Evolutionary conservation across 257 asterid species (phyloP), one percentile per base, ranked within the genome.

Genomic region (Coffea canephora): DNA sequence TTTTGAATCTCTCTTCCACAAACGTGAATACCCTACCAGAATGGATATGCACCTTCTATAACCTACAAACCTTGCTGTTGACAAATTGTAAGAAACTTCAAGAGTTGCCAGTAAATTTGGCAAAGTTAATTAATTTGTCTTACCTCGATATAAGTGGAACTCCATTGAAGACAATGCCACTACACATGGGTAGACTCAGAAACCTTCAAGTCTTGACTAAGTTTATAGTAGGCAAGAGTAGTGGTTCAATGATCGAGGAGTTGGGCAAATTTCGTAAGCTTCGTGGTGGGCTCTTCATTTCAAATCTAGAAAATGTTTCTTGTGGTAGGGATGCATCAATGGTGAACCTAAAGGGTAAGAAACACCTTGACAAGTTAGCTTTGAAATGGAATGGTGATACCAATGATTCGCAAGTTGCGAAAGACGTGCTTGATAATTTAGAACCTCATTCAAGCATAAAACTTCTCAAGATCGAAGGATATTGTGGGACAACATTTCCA

Each of bases 341-440:
- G 75, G 79, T 46, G 9, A 55, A 74, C 15, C 55, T 74, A 39
- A 21, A 57, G 57, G 34, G 67, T 10, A 73, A 80, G 73, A 4
- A 39, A 39, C 3, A 39, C 3, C 43, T 39, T 4, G 43, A 39
- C 3, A 39, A 39, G 43, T 39, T 74, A 43, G 13, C 21, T 41
- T 67, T 80, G 43, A 15, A 45, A 41, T 80, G 79, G 83, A 55
- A 27, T 6, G 27, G 55, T 5, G 31, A 0, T 57, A 43, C 77
- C 0, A 1, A 57, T 1, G 25, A 43, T 64, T 81, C 80, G 4
- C 64, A 21, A 11, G 54, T 23, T 57, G 78, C 49, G 79, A 25
- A 70, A 71, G 67, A 83, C 62, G 83, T 83, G 41, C 85, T 88
- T 66, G 88, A 83, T 66, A 79, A 84, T 86, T 74, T 81, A 39